Evolutionary conservation across 805 yeast species (phyloP), one percentile per base, ranked within the genome.

Genomic region (Metschnikowia baotianmanensis): DNA sequence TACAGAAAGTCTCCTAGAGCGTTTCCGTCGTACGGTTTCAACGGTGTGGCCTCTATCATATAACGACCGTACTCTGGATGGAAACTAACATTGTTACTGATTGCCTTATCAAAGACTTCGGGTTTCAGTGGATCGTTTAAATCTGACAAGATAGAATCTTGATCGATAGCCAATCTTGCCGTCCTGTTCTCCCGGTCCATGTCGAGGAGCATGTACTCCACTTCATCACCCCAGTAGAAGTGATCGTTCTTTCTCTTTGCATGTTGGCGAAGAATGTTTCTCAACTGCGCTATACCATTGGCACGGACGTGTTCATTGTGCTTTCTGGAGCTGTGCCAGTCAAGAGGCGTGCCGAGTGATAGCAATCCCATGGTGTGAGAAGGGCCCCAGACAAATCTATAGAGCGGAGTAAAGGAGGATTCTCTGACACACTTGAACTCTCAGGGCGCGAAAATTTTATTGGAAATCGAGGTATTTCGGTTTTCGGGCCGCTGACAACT

Each of bases 61-160:
- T 70, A 93, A 48, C 99, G 73, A 42, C 99, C 99, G 58, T 91
- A 93, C 60, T 93, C 99, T 0, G 97, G 98, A 61, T 93, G 99
- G 67, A 85, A 93, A 40, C 80, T 72, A 28, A 88, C 78, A 50
- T 83, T 74, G 42, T 69, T 64, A 26, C 71, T 71, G 13, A 63
- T 46, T 2, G 82, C 66, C 40, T 59, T 65, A 11, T 59, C 52
- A n/a, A 12, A 30, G 12, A 21, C 19, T 31, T 56, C 68, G 10
- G 69, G 58, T 35, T 60, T 59, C 17, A 78, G 80, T 0, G 69
- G 72, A 36, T 79, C 83, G 44, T 83, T 81, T 46, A 91, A 68
- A 24, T 76, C 78, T 12, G 73, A 71, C 37, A 93, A 67, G 19
- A 93, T 80, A 52, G 75, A 73, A 59, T 90, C 96, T 57, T 86